Conservation (phyloP, 1,284 basidiomycete genomes). For the Calocybe gambosa region DNA sequence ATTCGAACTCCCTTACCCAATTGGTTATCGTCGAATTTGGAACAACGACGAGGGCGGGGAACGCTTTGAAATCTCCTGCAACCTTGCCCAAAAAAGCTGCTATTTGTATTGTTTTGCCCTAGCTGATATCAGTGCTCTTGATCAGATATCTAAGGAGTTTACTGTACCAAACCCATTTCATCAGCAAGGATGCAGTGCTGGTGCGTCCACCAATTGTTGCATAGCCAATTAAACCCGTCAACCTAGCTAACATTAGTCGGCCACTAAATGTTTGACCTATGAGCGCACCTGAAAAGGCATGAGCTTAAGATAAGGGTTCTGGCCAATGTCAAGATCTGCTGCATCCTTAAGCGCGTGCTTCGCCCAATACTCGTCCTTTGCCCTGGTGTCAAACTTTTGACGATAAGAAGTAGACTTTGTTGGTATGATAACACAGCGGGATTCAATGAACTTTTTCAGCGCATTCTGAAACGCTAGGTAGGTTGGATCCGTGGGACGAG, state of each 20-base stretch:
- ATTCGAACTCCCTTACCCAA: conserved; percentile 84
- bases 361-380: conserved; percentile 39
- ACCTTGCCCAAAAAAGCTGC: conserved; percentile 81
- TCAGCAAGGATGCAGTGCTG: conserved; percentile 95
- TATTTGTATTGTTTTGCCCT: conserved; percentile 95
- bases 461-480: conserved; percentile 65
- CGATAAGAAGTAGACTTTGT: conserved; percentile 37
- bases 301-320: conserved; percentile 53
- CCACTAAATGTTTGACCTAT: background rate
- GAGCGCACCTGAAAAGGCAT: conserved; percentile 77
- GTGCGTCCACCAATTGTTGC: conserved; percentile 82
- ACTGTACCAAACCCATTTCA: conserved; percentile 87
- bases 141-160: background rate
- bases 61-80: conserved; percentile 52
- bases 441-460: conserved; percentile 58
- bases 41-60: conserved; percentile 85
- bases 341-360: conserved; percentile 42
- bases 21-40: conserved; percentile 93
- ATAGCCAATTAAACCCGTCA: conserved; percentile 91
- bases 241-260: conserved; percentile 41
- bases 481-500: conserved; percentile 46
- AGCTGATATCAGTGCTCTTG: background rate
- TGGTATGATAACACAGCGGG: conserved; percentile 58
- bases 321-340: conserved; percentile 58
- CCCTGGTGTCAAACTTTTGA: conserved; percentile 39